Evolutionary conservation across 2,329 filamentous ascomycete species (phyloP), one percentile per base, ranked within the genome.

Genomic region (Dryadomyces quercivorus): DNA sequence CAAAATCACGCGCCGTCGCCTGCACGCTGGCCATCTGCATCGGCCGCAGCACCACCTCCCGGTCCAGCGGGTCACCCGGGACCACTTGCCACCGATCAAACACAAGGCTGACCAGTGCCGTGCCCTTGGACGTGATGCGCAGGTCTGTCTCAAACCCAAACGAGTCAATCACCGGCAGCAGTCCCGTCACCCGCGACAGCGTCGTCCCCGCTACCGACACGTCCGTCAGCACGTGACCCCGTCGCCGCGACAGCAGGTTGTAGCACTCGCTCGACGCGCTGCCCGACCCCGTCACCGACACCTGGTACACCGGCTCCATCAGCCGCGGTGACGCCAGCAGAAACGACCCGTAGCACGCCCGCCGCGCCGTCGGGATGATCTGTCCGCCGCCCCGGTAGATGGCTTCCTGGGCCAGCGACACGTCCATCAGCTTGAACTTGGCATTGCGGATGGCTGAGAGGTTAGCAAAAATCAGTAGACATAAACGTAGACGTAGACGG

Each of bases 101-200:
- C 13, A 95, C 89, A 40, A 98, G 77, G 62, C 85, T 90, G 53
- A 97, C 83, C 64, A 88, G 91, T 55, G 91, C 90, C 67, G 90
- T 85, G 52, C 93, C 92, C 72, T 96, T 88, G 0, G 92, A 96
- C 70, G 95, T 91, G 65, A 97, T 97, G 59, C 93, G 80, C 56
- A 98, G 76, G 72, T 98, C 93, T 15, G 93, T 97, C 74, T 98
- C 93, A 69, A 98, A 97, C 20, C 93, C 93, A 65, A 98, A 98
- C 34, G 85, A 90, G 73, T 98, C 93, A 65, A 98, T 95, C 57
- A 97, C 93, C 10, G 93, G 93, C 55, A 98, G 83, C 51, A 97
- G 76, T 3, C 93, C 93, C 63, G 85, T 87, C 53, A 96, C 91
- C 21, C 87, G 85, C 70, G 96, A 97, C 12, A 98, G 78, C 5